A percentile compares a stretch with the other conserved stretches of the same genome.
Evolutionary conservation across 768 basidiomycete genomes (phyloP).

Genomic region (Pleurotus ostreatus): DNA sequence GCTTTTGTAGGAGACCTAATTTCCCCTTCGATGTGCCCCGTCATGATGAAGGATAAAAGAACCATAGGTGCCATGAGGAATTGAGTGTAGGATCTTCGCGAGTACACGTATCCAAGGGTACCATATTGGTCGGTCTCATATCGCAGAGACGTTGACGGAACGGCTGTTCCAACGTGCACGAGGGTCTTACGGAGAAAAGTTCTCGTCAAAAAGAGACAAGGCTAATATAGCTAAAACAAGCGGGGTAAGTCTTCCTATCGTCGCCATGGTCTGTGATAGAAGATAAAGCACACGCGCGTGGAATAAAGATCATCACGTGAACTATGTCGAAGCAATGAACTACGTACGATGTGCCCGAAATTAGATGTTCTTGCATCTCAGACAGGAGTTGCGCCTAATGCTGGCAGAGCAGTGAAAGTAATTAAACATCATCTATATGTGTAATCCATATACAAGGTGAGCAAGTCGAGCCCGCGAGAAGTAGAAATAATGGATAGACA

Average conservation of each 20-base stretch:
- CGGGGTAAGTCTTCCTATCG: not conserved
- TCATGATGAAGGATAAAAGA: slow-evolving; percentile 1
- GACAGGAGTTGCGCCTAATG: too few species aligned
- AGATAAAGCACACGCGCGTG: not conserved
- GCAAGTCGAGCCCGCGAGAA: not conserved
- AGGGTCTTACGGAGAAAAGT: not conserved
- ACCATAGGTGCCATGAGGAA: slow-evolving; percentile 4
- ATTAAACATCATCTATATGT: slow-evolving; percentile 9
- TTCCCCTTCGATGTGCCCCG: not conserved
- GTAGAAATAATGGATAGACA: not conserved
- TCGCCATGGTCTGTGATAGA: not conserved
- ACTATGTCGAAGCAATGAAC: not conserved
- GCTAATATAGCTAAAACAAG: not conserved
- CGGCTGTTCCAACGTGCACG: not conserved
- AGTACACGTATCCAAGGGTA: slow-evolving; percentile 3
- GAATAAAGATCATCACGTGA: not conserved
- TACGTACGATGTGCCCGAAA: too few species aligned
- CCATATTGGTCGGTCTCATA: slow-evolving; percentile 4
- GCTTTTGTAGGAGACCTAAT: not conserved
- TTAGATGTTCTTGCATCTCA: too few species aligned
- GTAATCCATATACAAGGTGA: slow-evolving; percentile 5
- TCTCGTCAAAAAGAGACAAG: not conserved
- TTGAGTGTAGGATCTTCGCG: not conserved
- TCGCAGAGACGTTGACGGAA: not conserved
- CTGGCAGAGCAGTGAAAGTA: not conserved